Evolutionary conservation across 371 early-diverging fungal species (phyloP), one percentile per base, ranked within the genome.

Genomic region (Mucor circinelloides): DNA sequence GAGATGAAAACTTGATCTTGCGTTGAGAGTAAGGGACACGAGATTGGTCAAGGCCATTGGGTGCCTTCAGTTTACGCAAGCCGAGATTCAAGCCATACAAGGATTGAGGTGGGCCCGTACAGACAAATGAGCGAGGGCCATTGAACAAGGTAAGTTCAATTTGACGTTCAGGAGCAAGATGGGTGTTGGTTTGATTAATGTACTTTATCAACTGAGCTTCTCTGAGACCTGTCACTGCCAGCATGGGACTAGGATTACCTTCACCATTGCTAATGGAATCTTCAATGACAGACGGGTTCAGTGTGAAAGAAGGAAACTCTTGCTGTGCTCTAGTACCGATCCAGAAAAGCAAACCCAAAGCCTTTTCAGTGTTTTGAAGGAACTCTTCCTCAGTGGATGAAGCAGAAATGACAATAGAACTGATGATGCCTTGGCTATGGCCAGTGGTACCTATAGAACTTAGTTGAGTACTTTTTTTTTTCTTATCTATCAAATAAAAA

Each of bases 221-320:
- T 70, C 91, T 90, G 60, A 95, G 84, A 36, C 90, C 90, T 66
- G 89, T 86, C 63, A 96, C 84, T 65, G 93, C 87, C 71, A 97
- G 84, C 98, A 97, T 97, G 46, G 95, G 94, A 8, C 93, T 93
- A n/a, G 97, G 97, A 32, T 91, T 91, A 62, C 96, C 96, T 78
- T 97, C 98, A 63, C 90, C 89, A 84, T 93, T 93, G 70, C 82
- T 84, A 58, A 94, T 84, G 15, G 95, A 95, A 77, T 95, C 98
- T 79, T 94, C 90, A 40, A 94, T 79, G 72, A 95, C 88, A 67
- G 88, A 78, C 44, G 97, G 95, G 84, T 94, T 92, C 65, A 94
- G 77, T 19, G 95, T 94, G 17, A 93, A 94, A n/a, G 87, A 85
- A 58, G 97, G 98, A 82, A 90, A 93, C 3, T 90, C 91, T 74